Base-by-base conservation (phyloP, 2,329 filamentous ascomycete genomes). In the Epichloe coenophiala region DNA sequence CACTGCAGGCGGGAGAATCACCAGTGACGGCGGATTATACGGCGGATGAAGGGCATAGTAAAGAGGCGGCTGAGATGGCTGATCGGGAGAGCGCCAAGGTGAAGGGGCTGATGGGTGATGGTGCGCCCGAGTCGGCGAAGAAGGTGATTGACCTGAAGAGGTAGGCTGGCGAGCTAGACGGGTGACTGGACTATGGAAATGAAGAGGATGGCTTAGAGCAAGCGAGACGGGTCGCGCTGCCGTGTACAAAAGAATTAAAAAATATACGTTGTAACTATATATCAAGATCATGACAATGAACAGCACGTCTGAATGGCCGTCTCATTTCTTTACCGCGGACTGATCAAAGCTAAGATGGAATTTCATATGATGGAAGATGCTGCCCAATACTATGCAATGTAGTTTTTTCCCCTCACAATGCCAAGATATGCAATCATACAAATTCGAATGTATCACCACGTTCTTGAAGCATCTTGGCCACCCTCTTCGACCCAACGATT, bases 401-500 rank as follows among this genome's bases (percentile, higher is more conserved):
- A n/a, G 17, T 17, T 17, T 35, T 27, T 15, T 44, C 6, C 15
- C 17, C 27, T 31, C 31, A 31, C 31, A 9, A 21, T 40, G n/a
- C 5, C 23, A 23, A 27, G 12, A 37, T 37, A 13, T 40, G 19
- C 9, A 43, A 55, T 62, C 78, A 95, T 54, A 95, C 75, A 74
- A 97, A 97, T 63, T 95, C 90, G 77, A 97, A 98, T 1, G 87
- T 93, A 76, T 97, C 91, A 3, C 83, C 83, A 61, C 80, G 81
- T 59, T 94, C 88, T 54, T 76, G 78, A 51, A 96, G 72, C 88
- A 98, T 93, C 64, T 81, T 86, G 15, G 81, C 82, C 6, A 93
- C 81, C 55, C 93, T 78, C 68, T 84, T 80, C 2, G 78, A 86
- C 1, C 93, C 93, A 2, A 90, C 90, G 39, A 97, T 72, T 51